A percentile compares a stretch with the other conserved stretches of the same genome.
Evolutionary conservation across 2,329 filamentous ascomycete species (phyloP).

Genomic region (Decorospora gaudefroyi): DNA sequence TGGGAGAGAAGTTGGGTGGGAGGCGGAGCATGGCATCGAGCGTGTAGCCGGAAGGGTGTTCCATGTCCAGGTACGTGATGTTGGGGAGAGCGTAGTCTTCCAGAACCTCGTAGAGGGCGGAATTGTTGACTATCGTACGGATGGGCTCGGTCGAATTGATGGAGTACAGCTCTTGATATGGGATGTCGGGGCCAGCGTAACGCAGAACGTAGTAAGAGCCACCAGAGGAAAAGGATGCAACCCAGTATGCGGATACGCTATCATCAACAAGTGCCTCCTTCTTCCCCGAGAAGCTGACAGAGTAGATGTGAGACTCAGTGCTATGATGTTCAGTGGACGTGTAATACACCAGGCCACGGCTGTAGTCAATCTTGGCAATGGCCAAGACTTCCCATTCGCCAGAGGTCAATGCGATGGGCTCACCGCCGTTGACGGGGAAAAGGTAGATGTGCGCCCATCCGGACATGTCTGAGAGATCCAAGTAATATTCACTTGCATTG

Average conservation of each 20-base stretch:
- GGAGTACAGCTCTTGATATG: conserved; percentile 69
- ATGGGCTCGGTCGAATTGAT: conserved; percentile 61
- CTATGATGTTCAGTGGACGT: conserved; percentile 67
- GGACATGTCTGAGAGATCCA: conserved; percentile 68
- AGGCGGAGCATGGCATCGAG: conserved; percentile 69
- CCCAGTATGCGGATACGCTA: conserved; percentile 62
- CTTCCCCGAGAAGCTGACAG: conserved; percentile 62
- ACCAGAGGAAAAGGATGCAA: conserved; percentile 66
- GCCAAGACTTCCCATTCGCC: conserved; percentile 68
- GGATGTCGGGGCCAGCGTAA: conserved; percentile 68
- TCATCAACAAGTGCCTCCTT: conserved; percentile 67
- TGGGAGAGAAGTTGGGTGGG: conserved; percentile 65
- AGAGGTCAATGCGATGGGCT: conserved; percentile 62
- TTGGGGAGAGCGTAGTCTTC: conserved; percentile 66
- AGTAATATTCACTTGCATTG: conserved; percentile 58
- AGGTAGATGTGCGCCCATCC: conserved; percentile 71
- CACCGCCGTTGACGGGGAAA: conserved; percentile 61
- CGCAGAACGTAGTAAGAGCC: conserved; percentile 68
- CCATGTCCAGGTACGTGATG: conserved; percentile 65
- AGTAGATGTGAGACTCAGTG: conserved; percentile 70
- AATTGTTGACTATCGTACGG: conserved; percentile 64
- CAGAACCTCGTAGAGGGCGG: conserved; percentile 60
- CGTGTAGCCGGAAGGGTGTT: conserved; percentile 63
- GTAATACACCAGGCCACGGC: conserved; percentile 64
- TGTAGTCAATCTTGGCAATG: conserved; percentile 64